A percentile compares a stretch with the other conserved stretches of the same genome.
Evolutionary conservation across 2,329 filamentous ascomycete genomes (phyloP).

Genomic region (Madurella fahalii): DNA sequence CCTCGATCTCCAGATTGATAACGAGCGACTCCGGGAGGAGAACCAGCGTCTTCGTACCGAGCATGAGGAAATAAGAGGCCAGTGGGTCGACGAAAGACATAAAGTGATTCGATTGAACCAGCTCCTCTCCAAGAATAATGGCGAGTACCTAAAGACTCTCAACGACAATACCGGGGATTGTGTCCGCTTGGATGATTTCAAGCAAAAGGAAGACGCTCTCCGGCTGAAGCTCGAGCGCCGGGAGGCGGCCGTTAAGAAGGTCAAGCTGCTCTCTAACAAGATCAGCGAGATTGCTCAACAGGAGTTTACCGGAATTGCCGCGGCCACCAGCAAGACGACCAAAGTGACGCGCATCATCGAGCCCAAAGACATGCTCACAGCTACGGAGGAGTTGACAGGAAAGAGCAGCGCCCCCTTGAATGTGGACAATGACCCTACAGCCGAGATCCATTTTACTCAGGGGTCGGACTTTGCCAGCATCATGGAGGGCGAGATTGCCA

Average conservation of each 20-base stretch:
- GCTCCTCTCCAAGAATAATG: conserved; percentile 20
- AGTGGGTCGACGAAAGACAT: conserved; percentile 34
- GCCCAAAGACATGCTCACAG: conserved; percentile 25
- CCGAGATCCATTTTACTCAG: conserved; percentile 34
- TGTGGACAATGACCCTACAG: conserved; percentile 36
- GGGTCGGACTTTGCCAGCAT: conserved; percentile 33
- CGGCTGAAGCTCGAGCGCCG: conserved; percentile 30
- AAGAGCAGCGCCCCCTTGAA: conserved; percentile 32
- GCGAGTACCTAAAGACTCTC: conserved; percentile 18
- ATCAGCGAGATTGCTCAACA: conserved; percentile 27
- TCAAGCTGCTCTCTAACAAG: conserved; percentile 25
- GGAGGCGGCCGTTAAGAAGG: conserved; percentile 29
- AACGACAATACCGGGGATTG: conserved; percentile 24
- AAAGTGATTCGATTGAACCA: conserved; percentile 25
- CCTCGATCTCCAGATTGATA: conserved; percentile 23
- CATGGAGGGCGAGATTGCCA: conserved; percentile 29
- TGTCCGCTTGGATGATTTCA: conserved; percentile 25
- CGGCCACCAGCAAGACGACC: conserved; percentile 22
- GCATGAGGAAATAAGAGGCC: conserved; percentile 44
- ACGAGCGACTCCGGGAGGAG: conserved; percentile 35
- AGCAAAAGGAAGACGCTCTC: conserved; percentile 23
- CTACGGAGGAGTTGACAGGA: conserved; percentile 32
- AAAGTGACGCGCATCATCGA: conserved; percentile 34
- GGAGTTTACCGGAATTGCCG: conserved; percentile 20
- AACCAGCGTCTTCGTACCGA: conserved; percentile 46